Percentiles rank a stretch among this genome's conserved stretches.
Evolutionary conservation across 2,329 filamentous ascomycete genomes (phyloP).

Genomic region (Epichloe sp.): DNA sequence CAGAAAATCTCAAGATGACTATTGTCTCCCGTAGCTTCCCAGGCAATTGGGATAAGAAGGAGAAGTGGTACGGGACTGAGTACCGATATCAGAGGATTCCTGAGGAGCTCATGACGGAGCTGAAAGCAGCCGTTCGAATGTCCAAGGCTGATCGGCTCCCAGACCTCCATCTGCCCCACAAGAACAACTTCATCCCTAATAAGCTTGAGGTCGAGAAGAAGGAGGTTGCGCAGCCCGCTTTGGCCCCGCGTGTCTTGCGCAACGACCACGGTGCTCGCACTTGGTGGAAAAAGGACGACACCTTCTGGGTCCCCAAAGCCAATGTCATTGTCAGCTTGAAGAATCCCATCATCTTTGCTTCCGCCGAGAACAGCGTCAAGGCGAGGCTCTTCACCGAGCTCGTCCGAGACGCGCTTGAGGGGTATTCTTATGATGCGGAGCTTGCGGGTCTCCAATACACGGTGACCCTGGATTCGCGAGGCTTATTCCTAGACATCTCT

Average conservation of each 20-base stretch:
- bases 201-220: constrained; percentile 92
- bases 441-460: constrained; percentile 78
- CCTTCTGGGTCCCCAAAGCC: constrained; percentile 94
- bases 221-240: constrained; percentile 61
- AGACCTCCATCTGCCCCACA: constrained; percentile 75
- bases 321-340: constrained; percentile 71
- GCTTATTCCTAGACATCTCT: constrained; percentile 64
- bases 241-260: constrained; percentile 68
- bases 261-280: constrained; percentile 69
- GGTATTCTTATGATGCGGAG: constrained; percentile 94
- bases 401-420: constrained; percentile 75
- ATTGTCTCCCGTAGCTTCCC: constrained; percentile 75
- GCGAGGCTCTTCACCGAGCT: constrained; percentile 71
- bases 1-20: constrained; percentile 80
- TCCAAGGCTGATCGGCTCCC: constrained; percentile 45
- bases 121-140: constrained; percentile 50
- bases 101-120: constrained; percentile 55
- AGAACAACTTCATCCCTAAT: constrained; percentile 91
- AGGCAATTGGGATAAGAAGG: constrained; percentile 72
- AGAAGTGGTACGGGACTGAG: constrained; percentile 97
- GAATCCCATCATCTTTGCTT: constrained; percentile 67
- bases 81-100: constrained; percentile 76
- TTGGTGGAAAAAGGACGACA: constrained; percentile 98
- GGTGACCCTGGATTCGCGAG: constrained; percentile 57
- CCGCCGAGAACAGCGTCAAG: constrained; percentile 66